Conservation (phyloP, 176 grass and related monocot genomes). For the Rhynchospora breviuscula region DNA sequence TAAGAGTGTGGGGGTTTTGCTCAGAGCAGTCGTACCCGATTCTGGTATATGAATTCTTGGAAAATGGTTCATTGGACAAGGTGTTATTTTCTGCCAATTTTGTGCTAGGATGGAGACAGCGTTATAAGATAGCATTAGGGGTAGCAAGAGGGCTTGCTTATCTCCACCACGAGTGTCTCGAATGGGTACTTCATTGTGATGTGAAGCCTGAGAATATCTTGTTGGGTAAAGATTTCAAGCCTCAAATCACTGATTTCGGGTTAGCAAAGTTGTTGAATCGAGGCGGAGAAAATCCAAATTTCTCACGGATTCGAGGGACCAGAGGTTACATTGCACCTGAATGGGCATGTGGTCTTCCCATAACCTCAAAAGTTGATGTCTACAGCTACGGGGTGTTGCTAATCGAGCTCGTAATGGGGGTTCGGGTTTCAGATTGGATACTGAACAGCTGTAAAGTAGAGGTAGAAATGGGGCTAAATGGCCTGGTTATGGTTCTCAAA, state of each 20-base stretch:
- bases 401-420: conserved; percentile 29
- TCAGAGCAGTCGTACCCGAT: conserved; percentile 29
- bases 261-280: conserved; percentile 28
- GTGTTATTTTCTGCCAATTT: conserved; percentile 22
- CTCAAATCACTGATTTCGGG: conserved; percentile 37
- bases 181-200: conserved; percentile 47
- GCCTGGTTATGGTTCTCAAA: background rate
- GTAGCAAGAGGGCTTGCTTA: conserved; percentile 42
- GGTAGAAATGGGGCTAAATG: conserved; percentile 8
- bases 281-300: conserved; percentile 15
- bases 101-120: conserved; percentile 28
- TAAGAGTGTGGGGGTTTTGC: conserved; percentile 39
- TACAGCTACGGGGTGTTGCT: conserved; percentile 40
- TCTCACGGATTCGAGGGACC: conserved; percentile 32
- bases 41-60: conserved; percentile 33
- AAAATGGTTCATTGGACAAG: conserved; percentile 41
- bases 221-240: conserved; percentile 26
- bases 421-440: conserved; percentile 18
- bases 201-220: conserved; percentile 45
- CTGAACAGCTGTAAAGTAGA: background rate
- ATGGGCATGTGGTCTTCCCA: conserved; percentile 25
- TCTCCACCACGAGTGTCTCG: conserved; percentile 45
- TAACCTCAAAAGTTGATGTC: conserved; percentile 37
- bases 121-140: conserved; percentile 41
- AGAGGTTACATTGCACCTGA: conserved; percentile 41